Evolutionary conservation across 768 basidiomycete species (phyloP), one percentile per base, ranked within the genome.

Genomic region (Epithele typhae): DNA sequence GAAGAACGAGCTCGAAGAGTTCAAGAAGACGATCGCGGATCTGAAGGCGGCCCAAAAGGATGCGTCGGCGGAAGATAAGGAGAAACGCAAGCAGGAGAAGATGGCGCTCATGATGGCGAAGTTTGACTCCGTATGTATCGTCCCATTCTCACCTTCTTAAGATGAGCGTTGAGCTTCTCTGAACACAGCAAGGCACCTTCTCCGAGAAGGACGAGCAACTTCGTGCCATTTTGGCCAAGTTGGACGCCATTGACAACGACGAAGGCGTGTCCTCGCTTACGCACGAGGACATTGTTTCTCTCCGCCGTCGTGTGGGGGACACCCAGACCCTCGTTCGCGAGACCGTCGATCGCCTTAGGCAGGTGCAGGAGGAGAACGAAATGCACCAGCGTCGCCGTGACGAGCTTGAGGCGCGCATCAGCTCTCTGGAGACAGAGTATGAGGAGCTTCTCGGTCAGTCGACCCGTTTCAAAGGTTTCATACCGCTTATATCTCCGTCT

Each of bases 91-190:
- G 68, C 92, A 95, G 61, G 95, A 98, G 73, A 97, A 97, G 77
- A 91, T 99, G 89, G 93, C 92, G 8, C 74, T 93, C 55, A 96
- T 99, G 92, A 97, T 99, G 95, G 92, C 95, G 48, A 94, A 95
- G 66, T 95, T 99, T 57, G 94, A 98, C 68, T 78, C 87, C 52
- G 95, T 95, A 55, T 60, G 87, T 71, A 47, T 44, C 37, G 37
- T 40, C 22, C 37, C 27, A 30, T 30, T 30, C 14, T n/a, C n/a
- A n/a, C n/a, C 7, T 30, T 30, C 14, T 7, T 30, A 30, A 7
- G 27, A 30, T 14, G 14, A 30, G 8, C 27, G 8, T 30, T 30
- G 14, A 30, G 35, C 48, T 42, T 1, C 30, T 19, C 27, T 25
- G 14, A 19, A 52, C 38, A 11, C 18, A 90, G 89, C 88, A 92